Conservation (phyloP, 306 rosid genomes). For the Quercus suber region DNA sequence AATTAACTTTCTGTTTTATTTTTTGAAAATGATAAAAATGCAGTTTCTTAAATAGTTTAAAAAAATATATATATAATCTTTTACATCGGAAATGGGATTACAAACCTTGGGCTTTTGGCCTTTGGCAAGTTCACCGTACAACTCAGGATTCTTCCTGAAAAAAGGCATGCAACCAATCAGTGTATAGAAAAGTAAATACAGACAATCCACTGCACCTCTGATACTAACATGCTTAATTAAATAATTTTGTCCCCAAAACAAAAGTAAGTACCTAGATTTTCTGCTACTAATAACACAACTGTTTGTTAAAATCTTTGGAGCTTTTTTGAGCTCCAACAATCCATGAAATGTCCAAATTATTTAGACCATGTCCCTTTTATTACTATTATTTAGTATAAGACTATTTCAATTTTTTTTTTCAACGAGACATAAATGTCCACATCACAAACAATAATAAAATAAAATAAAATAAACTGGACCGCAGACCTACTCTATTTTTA, state of each 20-base stretch:
- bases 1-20: no score
- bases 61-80: no score
- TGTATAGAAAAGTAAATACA: neutral
- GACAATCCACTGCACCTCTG: neutral
- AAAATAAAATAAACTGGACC: neutral
- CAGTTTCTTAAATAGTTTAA: no score
- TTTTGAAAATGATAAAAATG: no score
- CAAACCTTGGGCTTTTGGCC: slow-evolving; percentile 93
- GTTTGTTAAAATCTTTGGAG: neutral
- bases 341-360: neutral
- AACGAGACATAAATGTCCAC: neutral
- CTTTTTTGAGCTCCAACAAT: neutral
- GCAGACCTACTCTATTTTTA: neutral
- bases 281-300: neutral
- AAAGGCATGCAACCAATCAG: neutral
- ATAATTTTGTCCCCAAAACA: neutral
- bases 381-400: neutral
- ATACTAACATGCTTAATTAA: neutral
- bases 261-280: no score
- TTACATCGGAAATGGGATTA: neutral
- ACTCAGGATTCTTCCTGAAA: slow-evolving; percentile 65
- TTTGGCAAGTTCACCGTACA: slow-evolving; percentile 70
- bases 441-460: neutral
- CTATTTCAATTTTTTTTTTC: neutral
- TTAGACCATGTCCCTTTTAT: neutral